Percentiles rank a stretch among this genome's conserved stretches.
Conservation (phyloP, 2,329 filamentous ascomycete species). For the Xylariaceae sp. region DNA sequence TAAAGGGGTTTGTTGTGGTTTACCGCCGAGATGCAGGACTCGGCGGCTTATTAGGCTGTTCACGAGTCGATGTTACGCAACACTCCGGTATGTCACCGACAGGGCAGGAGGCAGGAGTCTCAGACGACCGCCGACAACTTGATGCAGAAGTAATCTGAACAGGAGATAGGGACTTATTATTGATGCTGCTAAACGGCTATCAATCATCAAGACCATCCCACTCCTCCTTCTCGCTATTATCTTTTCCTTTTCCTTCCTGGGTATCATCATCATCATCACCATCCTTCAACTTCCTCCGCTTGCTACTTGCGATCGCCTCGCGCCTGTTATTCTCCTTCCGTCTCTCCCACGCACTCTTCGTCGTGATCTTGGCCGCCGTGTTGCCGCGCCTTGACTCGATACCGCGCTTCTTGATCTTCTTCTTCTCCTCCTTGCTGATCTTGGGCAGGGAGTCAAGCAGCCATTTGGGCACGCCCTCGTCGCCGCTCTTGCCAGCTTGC, state of each 20-base stretch:
- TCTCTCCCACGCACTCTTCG: constrained; percentile 71
- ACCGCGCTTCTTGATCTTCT: constrained; percentile 74
- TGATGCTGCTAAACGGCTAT: constrained; percentile 1
- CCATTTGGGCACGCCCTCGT: constrained; percentile 71
- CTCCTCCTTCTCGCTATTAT: constrained; percentile 32
- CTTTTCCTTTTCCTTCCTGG: constrained; percentile 14
- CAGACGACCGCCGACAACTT: too few relatives aligned
- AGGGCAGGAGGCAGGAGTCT: too few relatives aligned
- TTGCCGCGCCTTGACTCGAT: constrained; percentile 57
- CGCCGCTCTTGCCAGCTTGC: constrained; percentile 51
- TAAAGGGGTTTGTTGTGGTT: too few relatives aligned
- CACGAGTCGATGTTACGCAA: too few relatives aligned
- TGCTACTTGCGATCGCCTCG: constrained; percentile 59
- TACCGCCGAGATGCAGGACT: too few relatives aligned
- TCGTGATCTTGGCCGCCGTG: constrained; percentile 68
- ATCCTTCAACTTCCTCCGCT: constrained; percentile 44
- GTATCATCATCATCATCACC: constrained; percentile 24
- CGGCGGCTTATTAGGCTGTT: too few relatives aligned
- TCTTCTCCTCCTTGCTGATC: constrained; percentile 75
- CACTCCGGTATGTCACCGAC: too few relatives aligned
- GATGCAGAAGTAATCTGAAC: too few relatives aligned
- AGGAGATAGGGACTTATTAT: neutral
- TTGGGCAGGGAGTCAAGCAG: constrained; percentile 80
- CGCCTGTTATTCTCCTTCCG: constrained; percentile 60
- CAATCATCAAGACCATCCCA: constrained; percentile 48